phyloP scores from a whole-genome alignment of 495 filamentous ascomycete species.

The Delitschia confertaspora region DNA sequence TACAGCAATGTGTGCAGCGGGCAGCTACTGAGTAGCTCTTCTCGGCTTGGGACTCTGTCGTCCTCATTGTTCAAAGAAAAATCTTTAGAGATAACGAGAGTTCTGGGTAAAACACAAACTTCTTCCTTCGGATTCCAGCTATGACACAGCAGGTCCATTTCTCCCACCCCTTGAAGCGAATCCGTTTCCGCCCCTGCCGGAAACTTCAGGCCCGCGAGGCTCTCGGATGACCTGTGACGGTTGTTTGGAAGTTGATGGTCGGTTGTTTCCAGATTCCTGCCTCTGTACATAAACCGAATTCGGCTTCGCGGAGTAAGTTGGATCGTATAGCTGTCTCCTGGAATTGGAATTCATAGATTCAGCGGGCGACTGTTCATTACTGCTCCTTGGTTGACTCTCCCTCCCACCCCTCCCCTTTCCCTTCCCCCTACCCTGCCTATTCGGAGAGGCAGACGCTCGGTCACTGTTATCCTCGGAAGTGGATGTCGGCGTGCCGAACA shows the following conservation, averaged over 20 bases:
- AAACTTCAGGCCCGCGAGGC: constrained; percentile 68
- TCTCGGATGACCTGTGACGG: constrained; percentile 53
- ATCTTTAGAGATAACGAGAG: no score
- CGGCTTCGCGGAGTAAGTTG: constrained; percentile 54
- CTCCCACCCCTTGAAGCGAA: constrained; percentile 43
- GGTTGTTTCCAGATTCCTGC: constrained; percentile 39
- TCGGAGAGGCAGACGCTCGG: constrained; percentile 53
- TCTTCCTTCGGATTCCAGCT: no score
- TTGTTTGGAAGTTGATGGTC: constrained; percentile 40
- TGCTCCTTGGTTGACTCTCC: constrained; percentile 44
- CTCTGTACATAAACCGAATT: constrained; percentile 46
- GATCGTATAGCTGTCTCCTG: constrained; percentile 61
- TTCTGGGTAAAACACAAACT: no score
- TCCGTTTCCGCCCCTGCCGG: constrained; percentile 65
- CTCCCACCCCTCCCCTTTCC: constrained; percentile 26
- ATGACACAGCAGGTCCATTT: constrained; percentile 4
- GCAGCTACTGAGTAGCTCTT: no score
- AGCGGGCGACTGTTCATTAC: constrained; percentile 37
- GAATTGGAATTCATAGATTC: constrained; percentile 25
- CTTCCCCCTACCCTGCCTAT: constrained; percentile 24
- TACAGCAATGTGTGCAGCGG: no score
- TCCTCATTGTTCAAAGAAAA: no score
- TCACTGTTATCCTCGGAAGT: constrained; percentile 49
- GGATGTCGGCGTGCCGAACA: constrained; percentile 60
- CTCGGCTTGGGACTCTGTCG: no score